These are phyloP conservation scores for Cladochytrium replicatum DNA, from an alignment of 192 early-diverging fungal genomes.

Conservation along the genomic window DNA sequence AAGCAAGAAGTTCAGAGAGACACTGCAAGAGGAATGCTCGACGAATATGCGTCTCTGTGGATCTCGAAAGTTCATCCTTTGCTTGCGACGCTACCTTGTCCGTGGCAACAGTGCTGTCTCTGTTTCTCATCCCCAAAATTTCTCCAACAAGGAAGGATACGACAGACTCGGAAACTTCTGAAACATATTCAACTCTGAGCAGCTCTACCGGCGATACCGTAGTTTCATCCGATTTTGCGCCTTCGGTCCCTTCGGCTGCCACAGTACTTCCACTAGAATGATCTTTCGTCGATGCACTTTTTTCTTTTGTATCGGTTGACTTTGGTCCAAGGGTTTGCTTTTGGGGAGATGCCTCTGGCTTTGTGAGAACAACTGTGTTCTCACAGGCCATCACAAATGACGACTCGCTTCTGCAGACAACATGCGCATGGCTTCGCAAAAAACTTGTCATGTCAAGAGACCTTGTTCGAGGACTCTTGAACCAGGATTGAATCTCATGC, in stretches of 20 bases:
- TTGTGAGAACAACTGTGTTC: no score
- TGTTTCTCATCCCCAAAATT: constrained; percentile 20
- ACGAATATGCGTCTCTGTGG: constrained; percentile 24
- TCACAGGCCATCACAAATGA: no score
- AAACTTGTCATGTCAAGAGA: constrained; percentile 59
- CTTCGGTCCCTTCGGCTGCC: constrained; percentile 21
- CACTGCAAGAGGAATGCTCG: constrained; percentile 78
- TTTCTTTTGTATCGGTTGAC: no score
- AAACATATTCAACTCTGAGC: constrained; percentile 30
- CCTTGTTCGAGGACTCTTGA: constrained; percentile 55
- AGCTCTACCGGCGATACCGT: constrained; percentile 8
- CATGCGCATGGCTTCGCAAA: constrained; percentile 51
- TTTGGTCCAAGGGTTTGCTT: no score
- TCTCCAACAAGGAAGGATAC: constrained; percentile 46
- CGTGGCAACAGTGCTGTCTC: background rate
- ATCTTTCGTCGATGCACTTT: no score
- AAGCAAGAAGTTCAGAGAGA: constrained; percentile 76
- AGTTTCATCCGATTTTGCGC: constrained; percentile 6
- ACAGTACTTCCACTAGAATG: no score
- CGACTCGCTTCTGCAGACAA: constrained; percentile 64
- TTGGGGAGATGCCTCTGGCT: no score
- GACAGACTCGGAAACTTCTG: constrained; percentile 38
- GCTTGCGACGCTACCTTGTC: background rate
- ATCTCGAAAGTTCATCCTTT: background rate
- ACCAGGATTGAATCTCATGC: constrained; percentile 63